These are phyloP conservation scores for Plasmodium inui DNA, from an alignment of 169 alveolate genomes.

Conservation along the genomic window DNA sequence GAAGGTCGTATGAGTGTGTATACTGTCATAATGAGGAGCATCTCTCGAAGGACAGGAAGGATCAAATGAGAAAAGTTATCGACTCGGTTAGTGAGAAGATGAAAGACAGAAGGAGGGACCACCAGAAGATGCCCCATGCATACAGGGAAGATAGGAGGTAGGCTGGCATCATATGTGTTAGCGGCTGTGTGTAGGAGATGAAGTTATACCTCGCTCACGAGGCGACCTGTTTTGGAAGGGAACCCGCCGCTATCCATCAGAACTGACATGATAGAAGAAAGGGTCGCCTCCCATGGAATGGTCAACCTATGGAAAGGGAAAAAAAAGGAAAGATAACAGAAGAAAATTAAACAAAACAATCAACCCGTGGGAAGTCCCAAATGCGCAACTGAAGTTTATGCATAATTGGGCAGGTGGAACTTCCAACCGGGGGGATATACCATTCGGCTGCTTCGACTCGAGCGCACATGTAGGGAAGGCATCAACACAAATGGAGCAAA, in stretches of 20 bases:
- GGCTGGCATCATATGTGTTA: not conserved
- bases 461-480: too few relatives aligned
- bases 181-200: not conserved
- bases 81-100: not conserved
- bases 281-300: not conserved
- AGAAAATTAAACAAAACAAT: too few relatives aligned
- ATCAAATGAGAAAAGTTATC: not conserved
- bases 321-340: too few relatives aligned
- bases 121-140: not conserved
- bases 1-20: slow-evolving; percentile 7
- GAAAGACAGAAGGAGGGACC: not conserved
- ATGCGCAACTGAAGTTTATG: not conserved
- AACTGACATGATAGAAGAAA: not conserved
- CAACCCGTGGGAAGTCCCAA: not conserved
- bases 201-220: not conserved
- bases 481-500: too few relatives aligned
- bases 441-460: too few relatives aligned
- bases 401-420: not conserved
- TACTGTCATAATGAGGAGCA: slow-evolving; percentile 33
- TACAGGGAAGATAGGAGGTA: not conserved
- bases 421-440: not conserved
- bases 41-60: not conserved
- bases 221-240: not conserved
- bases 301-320: not conserved
- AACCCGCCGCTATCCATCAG: not conserved